Base-by-base conservation (phyloP, 129 eudicot genomes). In the Erigeron canadensis region DNA sequence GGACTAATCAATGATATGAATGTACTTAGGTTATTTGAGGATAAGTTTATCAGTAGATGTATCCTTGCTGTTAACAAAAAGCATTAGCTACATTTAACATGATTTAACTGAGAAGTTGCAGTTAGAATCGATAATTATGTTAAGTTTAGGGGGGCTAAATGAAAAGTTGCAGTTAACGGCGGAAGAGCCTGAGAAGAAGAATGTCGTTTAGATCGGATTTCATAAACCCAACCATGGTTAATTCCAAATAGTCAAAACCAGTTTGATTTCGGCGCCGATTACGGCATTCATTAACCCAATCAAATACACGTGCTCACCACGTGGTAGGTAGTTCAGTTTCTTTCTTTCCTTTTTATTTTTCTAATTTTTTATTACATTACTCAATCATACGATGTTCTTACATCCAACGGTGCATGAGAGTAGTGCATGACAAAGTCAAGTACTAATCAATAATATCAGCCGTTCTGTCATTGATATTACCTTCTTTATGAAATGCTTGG, bases 251-350 rank as follows among this genome's bases (percentile, higher is more conserved):
- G 63, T 74, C 68, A 69, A 69, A 58, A 8, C n/a, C 9, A 74
- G 77, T 56, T 70, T 46, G 59, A 69, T 53, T 51, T 69, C 64
- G 77, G 76, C 76, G 76, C 57, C 13, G 41, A 54, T 54, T 61
- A 63, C 68, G 84, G 76, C 67, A 48, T 11, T 37, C 47, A 67
- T 18, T 8, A 44, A 68, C 57, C 12, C 59, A 22, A 41, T 67
- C 41, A 65, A 66, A 55, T 21, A 34, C 79, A 75, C 10, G 73
- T 75, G 70, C 18, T 22, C n/a, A 39, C 56, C 80, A 75, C 77
- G 73, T 80, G 76, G 34, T 28, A 28, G 78, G 21, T 58, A 70
- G 57, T 44, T 53, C 75, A 58, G 5, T 53, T 48, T 44, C 19
- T 48, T 16, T 40, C 45, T 64, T 60, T n/a, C n/a, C n/a, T n/a